A percentile compares a stretch with the other conserved stretches of the same genome.
phyloP scores from a whole-genome alignment of 2,329 filamentous ascomycete species.

The Colletotrichum orchidophilum region DNA sequence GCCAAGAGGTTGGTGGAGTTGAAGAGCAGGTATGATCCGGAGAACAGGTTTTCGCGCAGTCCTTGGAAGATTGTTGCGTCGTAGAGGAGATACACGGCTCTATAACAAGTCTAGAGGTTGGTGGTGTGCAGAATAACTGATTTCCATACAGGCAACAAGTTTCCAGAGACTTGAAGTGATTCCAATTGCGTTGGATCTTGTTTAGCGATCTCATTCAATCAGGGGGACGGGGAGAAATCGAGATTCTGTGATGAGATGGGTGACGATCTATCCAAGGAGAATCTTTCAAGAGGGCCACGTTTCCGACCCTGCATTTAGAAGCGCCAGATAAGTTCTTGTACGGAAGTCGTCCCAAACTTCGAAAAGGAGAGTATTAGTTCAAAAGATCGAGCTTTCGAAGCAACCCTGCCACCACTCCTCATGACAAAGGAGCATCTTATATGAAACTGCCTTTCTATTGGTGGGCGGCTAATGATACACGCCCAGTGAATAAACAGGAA shows the following conservation, averaged over 20 bases:
- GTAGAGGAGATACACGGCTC: not conserved
- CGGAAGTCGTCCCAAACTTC: not conserved
- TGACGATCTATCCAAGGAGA: too few species aligned
- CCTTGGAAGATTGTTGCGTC: constrained; percentile 1
- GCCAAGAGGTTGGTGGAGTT: constrained; percentile 41
- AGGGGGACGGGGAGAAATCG: too few species aligned
- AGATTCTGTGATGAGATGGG: too few species aligned
- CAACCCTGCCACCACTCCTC: not conserved
- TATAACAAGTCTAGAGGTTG: not conserved
- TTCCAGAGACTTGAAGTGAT: too few species aligned
- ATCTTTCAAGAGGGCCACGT: too few species aligned
- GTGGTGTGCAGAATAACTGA: too few species aligned
- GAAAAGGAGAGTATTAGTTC: not conserved
- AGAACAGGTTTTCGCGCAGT: constrained; percentile 41
- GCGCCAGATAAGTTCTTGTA: too few species aligned
- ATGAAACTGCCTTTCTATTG: not conserved
- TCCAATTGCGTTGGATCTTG: too few species aligned
- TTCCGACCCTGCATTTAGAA: too few species aligned
- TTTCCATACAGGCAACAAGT: too few species aligned
- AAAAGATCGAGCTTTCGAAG: not conserved
- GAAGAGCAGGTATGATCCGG: constrained; percentile 46
- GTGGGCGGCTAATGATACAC: not conserved
- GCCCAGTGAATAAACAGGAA: not conserved
- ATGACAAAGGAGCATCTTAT: not conserved
- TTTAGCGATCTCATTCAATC: too few species aligned